Percentiles rank a stretch among this genome's conserved stretches.
These are phyloP conservation scores for Phlyctochytrium arcticum DNA, from an alignment of 192 early-diverging fungal species.

Conservation along the genomic window DNA sequence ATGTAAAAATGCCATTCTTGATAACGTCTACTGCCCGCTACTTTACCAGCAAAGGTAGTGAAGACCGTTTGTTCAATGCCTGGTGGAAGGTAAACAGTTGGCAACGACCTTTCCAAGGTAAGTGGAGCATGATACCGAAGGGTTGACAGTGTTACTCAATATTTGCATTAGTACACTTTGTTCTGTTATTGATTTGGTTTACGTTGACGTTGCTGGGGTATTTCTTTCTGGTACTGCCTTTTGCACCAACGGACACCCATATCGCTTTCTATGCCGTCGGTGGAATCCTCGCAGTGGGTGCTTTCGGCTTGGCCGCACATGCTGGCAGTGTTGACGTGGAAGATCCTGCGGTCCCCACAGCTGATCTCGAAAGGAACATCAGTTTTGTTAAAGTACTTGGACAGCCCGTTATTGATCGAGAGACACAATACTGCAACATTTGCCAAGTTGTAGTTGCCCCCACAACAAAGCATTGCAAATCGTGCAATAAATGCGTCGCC, in stretches of 20 bases:
- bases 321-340: conserved; percentile 40
- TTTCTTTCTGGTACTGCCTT: conserved; percentile 23
- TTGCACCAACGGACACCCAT: conserved; percentile 1
- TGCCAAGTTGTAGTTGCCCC: conserved; percentile 38
- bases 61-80: conserved; percentile 31
- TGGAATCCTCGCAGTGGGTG: conserved; percentile 4
- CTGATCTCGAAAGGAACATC: conserved; percentile 35
- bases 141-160: too few species aligned
- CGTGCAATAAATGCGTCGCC: conserved; percentile 56
- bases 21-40: conserved; percentile 29
- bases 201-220: conserved; percentile 31
- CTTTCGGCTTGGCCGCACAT: conserved; percentile 26
- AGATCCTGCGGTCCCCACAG: conserved; percentile 24
- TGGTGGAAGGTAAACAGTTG: conserved; percentile 39
- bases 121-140: neutral
- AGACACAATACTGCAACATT: conserved; percentile 41
- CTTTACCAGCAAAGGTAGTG: conserved; percentile 20
- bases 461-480: conserved; percentile 50
- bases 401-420: conserved; percentile 45
- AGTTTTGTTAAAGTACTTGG: conserved; percentile 41
- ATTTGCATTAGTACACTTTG: neutral
- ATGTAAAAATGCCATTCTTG: conserved; percentile 30
- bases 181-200: conserved; percentile 31
- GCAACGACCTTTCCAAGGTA: conserved; percentile 39
- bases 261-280: conserved; percentile 10